phyloP scores from a whole-genome alignment of 2,329 filamentous ascomycete genomes.

The Kalmusia sp. region DNA sequence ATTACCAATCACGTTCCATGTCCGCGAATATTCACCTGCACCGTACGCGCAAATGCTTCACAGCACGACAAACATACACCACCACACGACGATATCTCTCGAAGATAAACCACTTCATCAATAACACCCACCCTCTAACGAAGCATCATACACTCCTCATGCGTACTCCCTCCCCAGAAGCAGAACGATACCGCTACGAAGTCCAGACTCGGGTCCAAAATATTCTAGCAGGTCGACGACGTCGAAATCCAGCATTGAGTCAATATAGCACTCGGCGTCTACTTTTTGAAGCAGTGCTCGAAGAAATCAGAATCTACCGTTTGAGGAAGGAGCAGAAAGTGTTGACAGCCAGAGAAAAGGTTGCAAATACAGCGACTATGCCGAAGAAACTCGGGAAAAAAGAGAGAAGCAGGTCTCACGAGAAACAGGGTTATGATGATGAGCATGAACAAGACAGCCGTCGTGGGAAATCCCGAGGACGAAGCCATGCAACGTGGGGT shows the following conservation, averaged over 20 bases:
- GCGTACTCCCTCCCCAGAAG: constrained; percentile 5
- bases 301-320: constrained; percentile 27
- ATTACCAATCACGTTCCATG: too few relatives aligned
- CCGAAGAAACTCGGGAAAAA: background rate
- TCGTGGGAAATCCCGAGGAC: background rate
- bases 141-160: background rate
- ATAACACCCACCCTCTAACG: background rate
- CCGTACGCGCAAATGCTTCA: too few relatives aligned
- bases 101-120: too few relatives aligned
- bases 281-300: constrained; percentile 27
- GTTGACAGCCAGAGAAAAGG: constrained; percentile 6
- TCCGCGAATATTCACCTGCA: too few relatives aligned
- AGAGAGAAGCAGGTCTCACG: background rate
- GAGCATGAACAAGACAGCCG: background rate
- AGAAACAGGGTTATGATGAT: background rate
- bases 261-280: constrained; percentile 16
- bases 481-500: background rate
- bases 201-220: constrained; percentile 23
- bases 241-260: constrained; percentile 17
- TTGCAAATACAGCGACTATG: background rate
- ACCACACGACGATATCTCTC: too few relatives aligned
- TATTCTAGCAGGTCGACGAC: constrained; percentile 13
- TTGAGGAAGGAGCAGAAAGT: constrained; percentile 20
- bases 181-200: constrained; percentile 15
- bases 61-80: too few relatives aligned